phyloP scores from a whole-genome alignment of 345 rosid species.

The Geranium brycei region DNA sequence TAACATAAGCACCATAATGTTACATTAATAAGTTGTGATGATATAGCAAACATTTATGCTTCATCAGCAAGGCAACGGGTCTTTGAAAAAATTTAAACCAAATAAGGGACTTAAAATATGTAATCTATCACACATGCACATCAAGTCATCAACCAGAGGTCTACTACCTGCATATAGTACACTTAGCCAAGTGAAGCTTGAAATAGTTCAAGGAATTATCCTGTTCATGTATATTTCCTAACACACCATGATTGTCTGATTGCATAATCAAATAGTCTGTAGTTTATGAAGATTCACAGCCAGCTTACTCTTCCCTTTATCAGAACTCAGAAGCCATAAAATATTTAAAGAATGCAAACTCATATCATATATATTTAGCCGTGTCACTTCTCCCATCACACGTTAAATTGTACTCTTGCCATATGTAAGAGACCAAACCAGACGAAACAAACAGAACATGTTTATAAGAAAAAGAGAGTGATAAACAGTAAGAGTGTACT shows the following conservation, averaged over 20 bases:
- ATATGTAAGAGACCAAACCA: too few relatives aligned
- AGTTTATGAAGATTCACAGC: not conserved
- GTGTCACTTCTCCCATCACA: too few relatives aligned
- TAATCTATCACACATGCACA: not conserved
- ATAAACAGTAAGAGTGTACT: constrained; percentile 8
- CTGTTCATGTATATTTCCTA: not conserved
- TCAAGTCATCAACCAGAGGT: too few relatives aligned
- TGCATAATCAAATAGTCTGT: not conserved
- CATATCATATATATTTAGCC: too few relatives aligned
- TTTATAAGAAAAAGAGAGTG: constrained; percentile 1
- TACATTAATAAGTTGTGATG: not conserved
- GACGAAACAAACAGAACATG: not conserved
- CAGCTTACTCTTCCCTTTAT: not conserved
- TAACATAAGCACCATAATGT: not conserved
- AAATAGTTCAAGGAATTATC: not conserved
- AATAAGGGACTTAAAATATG: not conserved
- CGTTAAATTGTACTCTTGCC: too few relatives aligned
- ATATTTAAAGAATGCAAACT: too few relatives aligned
- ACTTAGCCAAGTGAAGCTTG: not conserved
- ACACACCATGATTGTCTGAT: not conserved
- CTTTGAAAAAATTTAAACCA: not conserved
- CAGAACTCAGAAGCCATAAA: too few relatives aligned
- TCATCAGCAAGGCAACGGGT: not conserved
- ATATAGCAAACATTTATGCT: not conserved
- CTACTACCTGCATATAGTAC: not conserved